Percentiles rank a stretch among this genome's conserved stretches.
phyloP scores from a whole-genome alignment of 306 rosid species.

The Inga laurina region DNA sequence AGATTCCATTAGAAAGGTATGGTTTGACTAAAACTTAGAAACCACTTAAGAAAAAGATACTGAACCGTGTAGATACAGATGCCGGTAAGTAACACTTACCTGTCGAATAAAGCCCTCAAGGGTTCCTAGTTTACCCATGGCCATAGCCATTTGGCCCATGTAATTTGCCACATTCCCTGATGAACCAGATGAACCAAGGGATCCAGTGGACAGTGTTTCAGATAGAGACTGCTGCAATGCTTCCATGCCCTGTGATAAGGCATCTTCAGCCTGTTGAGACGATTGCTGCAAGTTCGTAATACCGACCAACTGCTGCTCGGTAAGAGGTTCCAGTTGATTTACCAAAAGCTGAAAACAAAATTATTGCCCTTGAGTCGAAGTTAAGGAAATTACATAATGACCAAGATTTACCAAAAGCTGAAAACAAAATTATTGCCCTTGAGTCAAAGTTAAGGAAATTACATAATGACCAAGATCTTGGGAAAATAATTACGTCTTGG shows the following conservation, averaged over 20 bases:
- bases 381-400: not conserved
- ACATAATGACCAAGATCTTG: not conserved
- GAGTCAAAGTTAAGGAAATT: not conserved
- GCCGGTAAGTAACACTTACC: constrained; percentile 45
- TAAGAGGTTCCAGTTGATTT: constrained; percentile 85
- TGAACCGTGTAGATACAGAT: not conserved
- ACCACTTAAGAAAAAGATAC: not conserved
- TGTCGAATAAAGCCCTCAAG: constrained; percentile 83
- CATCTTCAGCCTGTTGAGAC: constrained; percentile 94
- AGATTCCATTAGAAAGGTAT: not conserved
- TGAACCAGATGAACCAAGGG: constrained; percentile 69
- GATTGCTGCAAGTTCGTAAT: constrained; percentile 81
- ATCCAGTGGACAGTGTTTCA: constrained; percentile 69
- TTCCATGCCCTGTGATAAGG: constrained; percentile 94
- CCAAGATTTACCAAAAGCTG: constrained; percentile 85
- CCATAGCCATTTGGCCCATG: constrained; percentile 97
- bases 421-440: constrained; percentile 27
- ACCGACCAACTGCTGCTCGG: constrained; percentile 79
- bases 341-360: constrained; percentile 68
- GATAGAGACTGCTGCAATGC: constrained; percentile 86
- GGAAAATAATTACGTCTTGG: not conserved
- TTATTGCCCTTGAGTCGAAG: not conserved
- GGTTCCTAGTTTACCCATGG: constrained; percentile 88
- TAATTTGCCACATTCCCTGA: constrained; percentile 83
- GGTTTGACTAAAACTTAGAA: not conserved